phyloP scores from a whole-genome alignment of 768 basidiomycete genomes.

The Termitomyces sp. region DNA sequence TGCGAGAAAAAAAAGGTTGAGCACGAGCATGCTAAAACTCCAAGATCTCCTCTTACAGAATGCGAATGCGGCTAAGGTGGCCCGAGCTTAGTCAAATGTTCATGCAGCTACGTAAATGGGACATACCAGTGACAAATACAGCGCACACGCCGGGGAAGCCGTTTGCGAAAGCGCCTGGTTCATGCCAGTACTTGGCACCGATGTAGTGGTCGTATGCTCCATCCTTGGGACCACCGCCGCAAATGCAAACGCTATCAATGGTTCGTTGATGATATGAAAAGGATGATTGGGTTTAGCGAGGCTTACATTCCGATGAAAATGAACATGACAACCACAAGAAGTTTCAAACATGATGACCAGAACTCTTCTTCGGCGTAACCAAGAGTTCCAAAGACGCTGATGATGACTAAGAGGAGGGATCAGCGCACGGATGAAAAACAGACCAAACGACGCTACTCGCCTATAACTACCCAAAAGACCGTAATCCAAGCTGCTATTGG shows the following conservation, averaged over 20 bases:
- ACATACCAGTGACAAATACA: slow-evolving; percentile 36
- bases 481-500: slow-evolving; percentile 41
- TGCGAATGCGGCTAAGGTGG: slow-evolving; percentile 30
- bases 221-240: slow-evolving; percentile 34
- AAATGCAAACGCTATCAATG: slow-evolving; percentile 29
- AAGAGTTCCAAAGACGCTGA: slow-evolving; percentile 37
- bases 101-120: not conserved
- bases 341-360: slow-evolving; percentile 46
- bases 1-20: slow-evolving; percentile 2
- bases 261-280: not conserved
- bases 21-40: not conserved
- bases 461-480: slow-evolving; percentile 35
- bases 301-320: slow-evolving; percentile 38
- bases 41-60: slow-evolving; percentile 21
- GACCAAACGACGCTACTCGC: slow-evolving; percentile 14
- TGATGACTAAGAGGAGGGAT: slow-evolving; percentile 23
- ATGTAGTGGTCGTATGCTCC: slow-evolving; percentile 30
- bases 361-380: slow-evolving; percentile 45
- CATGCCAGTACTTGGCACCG: slow-evolving; percentile 31
- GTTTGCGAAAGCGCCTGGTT: slow-evolving; percentile 37
- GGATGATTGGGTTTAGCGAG: not conserved
- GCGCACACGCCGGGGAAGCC: slow-evolving; percentile 42
- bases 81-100: not conserved
- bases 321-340: slow-evolving; percentile 40
- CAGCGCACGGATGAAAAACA: not conserved